A percentile compares a stretch with the other conserved stretches of the same genome.
Conservation (phyloP, 441 rosid species). For the Croton setiger region DNA sequence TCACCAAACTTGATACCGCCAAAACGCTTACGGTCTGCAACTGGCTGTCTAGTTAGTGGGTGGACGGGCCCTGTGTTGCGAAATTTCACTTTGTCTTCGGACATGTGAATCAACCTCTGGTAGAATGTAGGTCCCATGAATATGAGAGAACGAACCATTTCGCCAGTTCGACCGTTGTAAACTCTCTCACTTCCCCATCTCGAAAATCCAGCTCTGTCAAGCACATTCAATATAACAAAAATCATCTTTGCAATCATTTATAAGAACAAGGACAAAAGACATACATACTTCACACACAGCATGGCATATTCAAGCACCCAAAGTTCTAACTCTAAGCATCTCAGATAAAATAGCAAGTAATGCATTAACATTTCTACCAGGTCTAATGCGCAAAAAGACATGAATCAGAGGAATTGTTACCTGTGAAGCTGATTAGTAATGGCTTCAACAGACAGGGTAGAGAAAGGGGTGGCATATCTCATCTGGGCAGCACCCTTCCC, state of each 20-base stretch:
- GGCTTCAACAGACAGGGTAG: conserved; percentile 60
- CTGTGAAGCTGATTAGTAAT: conserved; percentile 88
- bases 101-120: conserved; percentile 84
- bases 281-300: background rate
- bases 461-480: conserved; percentile 88
- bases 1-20: conserved; percentile 94
- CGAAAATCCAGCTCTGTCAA: conserved; percentile 74
- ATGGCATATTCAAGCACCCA: background rate
- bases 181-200: conserved; percentile 87
- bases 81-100: conserved; percentile 88
- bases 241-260: background rate
- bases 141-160: conserved; percentile 63
- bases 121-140: conserved; percentile 92
- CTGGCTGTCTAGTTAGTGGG: conserved; percentile 88
- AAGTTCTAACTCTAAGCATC: background rate
- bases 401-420: conserved; percentile 29
- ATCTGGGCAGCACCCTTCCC: conserved; percentile 38
- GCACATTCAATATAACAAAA: conserved; percentile 8
- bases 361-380: background rate
- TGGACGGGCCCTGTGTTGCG: conserved; percentile 94
- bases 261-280: background rate
- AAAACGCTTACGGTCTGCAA: conserved; percentile 77
- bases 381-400: background rate
- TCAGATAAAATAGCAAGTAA: background rate
- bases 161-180: conserved; percentile 74